These are phyloP conservation scores for Epichloe bromicola DNA, from an alignment of 2,329 filamentous ascomycete genomes.

Conservation along the genomic window DNA sequence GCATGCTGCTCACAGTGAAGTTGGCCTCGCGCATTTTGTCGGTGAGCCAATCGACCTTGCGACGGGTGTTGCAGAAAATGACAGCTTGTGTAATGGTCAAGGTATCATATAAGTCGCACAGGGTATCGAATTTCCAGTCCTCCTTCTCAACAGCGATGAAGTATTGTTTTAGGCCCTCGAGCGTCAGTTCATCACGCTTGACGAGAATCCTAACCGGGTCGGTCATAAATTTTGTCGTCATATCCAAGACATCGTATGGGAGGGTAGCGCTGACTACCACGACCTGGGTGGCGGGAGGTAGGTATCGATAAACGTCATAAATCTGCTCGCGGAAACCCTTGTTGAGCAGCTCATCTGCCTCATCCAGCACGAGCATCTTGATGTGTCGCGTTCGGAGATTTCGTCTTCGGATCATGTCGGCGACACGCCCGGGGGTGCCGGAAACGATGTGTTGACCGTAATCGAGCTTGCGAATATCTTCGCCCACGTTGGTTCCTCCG, in stretches of 20 bases:
- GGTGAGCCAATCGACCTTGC: conserved; percentile 98
- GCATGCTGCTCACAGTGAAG: conserved; percentile 97
- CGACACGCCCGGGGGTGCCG: conserved; percentile 88
- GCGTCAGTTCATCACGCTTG: conserved; percentile 95
- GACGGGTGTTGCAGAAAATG: conserved; percentile 98
- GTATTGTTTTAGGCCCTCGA: conserved; percentile 97
- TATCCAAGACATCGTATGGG: conserved; percentile 94
- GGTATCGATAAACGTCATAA: conserved; percentile 95
- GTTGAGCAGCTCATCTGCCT: conserved; percentile 59
- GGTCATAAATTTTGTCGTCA: conserved; percentile 99
- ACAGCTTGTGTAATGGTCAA: conserved; percentile 97
- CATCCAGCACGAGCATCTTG: conserved; percentile 51
- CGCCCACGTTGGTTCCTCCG: conserved; percentile 92
- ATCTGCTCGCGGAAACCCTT: conserved; percentile 97
- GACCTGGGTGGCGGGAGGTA: conserved; percentile 94
- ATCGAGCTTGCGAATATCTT: conserved; percentile 94
- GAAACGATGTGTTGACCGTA: conserved; percentile 97
- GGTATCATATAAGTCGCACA: conserved; percentile 97
- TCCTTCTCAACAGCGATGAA: conserved; percentile 99
- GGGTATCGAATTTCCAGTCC: conserved; percentile 98
- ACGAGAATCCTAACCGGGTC: conserved; percentile 93
- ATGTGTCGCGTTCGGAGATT: conserved; percentile 46
- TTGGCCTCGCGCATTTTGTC: conserved; percentile 99
- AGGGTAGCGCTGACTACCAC: conserved; percentile 94
- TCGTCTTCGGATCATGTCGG: conserved; percentile 48